phyloP scores from a whole-genome alignment of 352 stramenopile genomes.

The Globisporangium megalacanthum region DNA sequence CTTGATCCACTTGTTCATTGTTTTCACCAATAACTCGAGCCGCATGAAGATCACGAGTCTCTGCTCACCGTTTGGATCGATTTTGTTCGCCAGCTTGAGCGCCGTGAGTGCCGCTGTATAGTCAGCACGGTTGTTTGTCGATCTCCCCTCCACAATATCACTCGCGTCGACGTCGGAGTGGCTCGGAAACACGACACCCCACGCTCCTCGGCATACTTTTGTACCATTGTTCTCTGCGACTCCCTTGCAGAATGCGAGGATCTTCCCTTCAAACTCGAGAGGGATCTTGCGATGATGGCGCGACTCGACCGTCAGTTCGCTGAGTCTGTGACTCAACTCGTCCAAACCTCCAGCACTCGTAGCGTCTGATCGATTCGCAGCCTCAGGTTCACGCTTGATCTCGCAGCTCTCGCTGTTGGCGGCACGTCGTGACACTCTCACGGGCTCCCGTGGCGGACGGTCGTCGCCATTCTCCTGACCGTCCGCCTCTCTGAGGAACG shows the following conservation, averaged over 20 bases:
- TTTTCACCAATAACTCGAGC: slow-evolving; percentile 74
- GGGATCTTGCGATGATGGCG: background rate
- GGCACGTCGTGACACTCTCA: too few relatives aligned
- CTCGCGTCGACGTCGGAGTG: background rate
- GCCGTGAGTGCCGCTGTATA: slow-evolving; percentile 28
- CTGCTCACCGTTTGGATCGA: slow-evolving; percentile 25
- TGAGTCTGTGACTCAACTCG: background rate
- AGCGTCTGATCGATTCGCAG: too few relatives aligned
- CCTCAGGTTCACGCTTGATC: background rate
- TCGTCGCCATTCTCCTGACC: background rate
- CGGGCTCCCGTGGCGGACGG: too few relatives aligned
- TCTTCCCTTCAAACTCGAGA: background rate
- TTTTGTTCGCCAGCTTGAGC: slow-evolving; percentile 59
- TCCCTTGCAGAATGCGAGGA: background rate
- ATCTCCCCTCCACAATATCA: background rate
- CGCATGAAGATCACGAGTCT: slow-evolving; percentile 73
- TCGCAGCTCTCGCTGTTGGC: background rate
- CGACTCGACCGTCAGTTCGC: background rate
- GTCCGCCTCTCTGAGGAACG: slow-evolving; percentile 27
- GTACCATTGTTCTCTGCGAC: background rate
- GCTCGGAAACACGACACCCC: background rate
- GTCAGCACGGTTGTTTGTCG: slow-evolving; percentile 30
- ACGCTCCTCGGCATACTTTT: background rate
- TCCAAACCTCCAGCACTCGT: background rate
- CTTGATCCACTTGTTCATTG: slow-evolving; percentile 71